Evolutionary conservation across 768 basidiomycete species (phyloP).

Genomic region (Panaeolus papilionaceus): DNA sequence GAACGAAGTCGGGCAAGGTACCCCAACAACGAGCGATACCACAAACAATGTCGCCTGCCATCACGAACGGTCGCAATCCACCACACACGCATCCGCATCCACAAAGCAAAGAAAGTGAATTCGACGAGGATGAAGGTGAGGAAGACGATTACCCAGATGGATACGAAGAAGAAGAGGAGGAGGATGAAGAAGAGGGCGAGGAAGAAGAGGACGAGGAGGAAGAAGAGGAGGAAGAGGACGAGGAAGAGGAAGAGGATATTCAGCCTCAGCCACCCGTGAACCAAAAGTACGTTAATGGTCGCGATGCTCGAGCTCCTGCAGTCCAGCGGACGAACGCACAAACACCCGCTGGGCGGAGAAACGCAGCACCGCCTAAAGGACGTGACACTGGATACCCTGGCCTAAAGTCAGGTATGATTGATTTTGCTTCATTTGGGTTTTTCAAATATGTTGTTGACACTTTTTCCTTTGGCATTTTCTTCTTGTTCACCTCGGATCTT

Average conservation of each 20-base stretch:
- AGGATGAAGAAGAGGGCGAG: slow-evolving; percentile 44
- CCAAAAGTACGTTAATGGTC: slow-evolving; percentile 34
- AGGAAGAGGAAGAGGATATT: slow-evolving; percentile 53
- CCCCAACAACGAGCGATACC: slow-evolving; percentile 23
- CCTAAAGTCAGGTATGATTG: slow-evolving; percentile 13
- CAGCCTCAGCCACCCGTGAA: slow-evolving; percentile 41
- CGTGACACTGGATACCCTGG: slow-evolving; percentile 12
- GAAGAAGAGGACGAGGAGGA: slow-evolving; percentile 56
- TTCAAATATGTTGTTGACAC: slow-evolving; percentile 9
- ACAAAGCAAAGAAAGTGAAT: slow-evolving; percentile 68
- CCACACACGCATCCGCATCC: slow-evolving; percentile 47
- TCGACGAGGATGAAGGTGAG: slow-evolving; percentile 74
- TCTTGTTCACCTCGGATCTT: not conserved
- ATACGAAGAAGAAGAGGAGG: slow-evolving; percentile 47
- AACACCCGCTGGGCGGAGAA: slow-evolving; percentile 27
- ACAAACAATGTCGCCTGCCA: slow-evolving; percentile 19
- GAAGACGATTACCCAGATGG: slow-evolving; percentile 61
- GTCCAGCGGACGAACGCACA: slow-evolving; percentile 17
- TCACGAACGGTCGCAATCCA: slow-evolving; percentile 33
- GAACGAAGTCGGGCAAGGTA: slow-evolving; percentile 19
- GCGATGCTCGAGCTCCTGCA: slow-evolving; percentile 19
- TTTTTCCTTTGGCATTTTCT: slow-evolving; percentile 1
- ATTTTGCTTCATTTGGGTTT: not conserved
- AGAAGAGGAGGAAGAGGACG: slow-evolving; percentile 57
- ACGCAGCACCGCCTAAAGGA: slow-evolving; percentile 33